These are phyloP conservation scores for Tuber microsphaerosporum DNA, from an alignment of 495 filamentous ascomycete species.

Conservation along the genomic window DNA sequence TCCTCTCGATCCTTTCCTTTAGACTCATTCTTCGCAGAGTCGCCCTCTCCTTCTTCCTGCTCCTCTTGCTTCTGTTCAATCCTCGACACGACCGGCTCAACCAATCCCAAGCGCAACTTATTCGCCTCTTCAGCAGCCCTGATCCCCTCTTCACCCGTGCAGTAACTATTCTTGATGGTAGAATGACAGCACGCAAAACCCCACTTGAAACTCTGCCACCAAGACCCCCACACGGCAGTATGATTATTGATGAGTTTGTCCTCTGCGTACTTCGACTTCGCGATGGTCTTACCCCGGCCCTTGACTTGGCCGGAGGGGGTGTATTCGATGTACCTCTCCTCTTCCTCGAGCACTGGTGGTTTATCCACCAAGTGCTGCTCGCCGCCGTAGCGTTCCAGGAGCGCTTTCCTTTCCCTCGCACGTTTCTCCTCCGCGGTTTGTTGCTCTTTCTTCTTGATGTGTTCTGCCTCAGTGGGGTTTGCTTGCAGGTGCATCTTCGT, in stretches of 20 bases:
- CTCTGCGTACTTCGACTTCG: slow-evolving; percentile 84
- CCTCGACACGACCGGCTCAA: slow-evolving; percentile 42
- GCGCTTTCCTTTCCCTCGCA: slow-evolving; percentile 58
- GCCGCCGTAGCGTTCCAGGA: slow-evolving; percentile 80
- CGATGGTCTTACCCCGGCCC: slow-evolving; percentile 65
- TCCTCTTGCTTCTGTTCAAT: slow-evolving; percentile 42
- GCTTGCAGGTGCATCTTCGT: slow-evolving; percentile 82
- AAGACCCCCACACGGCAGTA: slow-evolving; percentile 88
- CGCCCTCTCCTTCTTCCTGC: slow-evolving; percentile 32
- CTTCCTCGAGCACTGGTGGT: slow-evolving; percentile 57
- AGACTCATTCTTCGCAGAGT: slow-evolving; percentile 41
- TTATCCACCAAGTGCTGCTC: slow-evolving; percentile 58
- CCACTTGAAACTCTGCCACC: slow-evolving; percentile 94
- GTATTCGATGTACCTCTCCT: slow-evolving; percentile 92
- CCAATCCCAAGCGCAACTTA: slow-evolving; percentile 37
- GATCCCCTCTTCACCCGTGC: slow-evolving; percentile 59
- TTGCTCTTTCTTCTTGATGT: slow-evolving; percentile 67
- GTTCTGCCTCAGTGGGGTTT: slow-evolving; percentile 88
- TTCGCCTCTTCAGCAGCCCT: slow-evolving; percentile 33
- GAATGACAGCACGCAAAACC: slow-evolving; percentile 97
- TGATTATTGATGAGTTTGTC: slow-evolving; percentile 87
- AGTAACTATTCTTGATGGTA: slow-evolving; percentile 90
- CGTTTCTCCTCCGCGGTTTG: slow-evolving; percentile 64
- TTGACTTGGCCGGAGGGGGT: slow-evolving; percentile 84
- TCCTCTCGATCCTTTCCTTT: slow-evolving; percentile 40